These are phyloP conservation scores for Collybiopsis confluens DNA, from an alignment of 768 basidiomycete genomes.

Conservation along the genomic window DNA sequence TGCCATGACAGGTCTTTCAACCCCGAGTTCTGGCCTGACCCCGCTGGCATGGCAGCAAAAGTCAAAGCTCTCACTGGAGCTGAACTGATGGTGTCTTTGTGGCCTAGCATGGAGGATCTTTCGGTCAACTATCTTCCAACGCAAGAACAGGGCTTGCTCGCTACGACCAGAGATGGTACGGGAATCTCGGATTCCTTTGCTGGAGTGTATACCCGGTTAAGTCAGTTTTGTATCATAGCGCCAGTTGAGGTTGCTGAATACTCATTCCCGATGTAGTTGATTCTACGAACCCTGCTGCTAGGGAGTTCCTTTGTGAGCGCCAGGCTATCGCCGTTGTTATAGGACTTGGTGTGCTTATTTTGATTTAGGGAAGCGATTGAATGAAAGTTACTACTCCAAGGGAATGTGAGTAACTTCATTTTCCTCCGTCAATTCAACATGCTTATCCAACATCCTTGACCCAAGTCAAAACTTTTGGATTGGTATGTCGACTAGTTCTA, in stretches of 20 bases:
- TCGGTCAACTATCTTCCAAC: conserved; percentile 28
- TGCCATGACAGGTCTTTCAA: conserved; percentile 26
- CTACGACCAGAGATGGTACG: conserved; percentile 30
- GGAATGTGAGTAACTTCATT: no score
- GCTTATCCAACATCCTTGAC: no score
- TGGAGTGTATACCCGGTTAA: conserved; percentile 30
- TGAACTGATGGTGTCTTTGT: conserved; percentile 35
- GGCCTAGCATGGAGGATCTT: conserved; percentile 34
- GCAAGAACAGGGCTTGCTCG: conserved; percentile 27
- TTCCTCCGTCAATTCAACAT: no score
- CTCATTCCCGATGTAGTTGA: conserved; percentile 18
- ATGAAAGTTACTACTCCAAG: conserved; percentile 31
- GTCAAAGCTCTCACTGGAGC: conserved; percentile 32
- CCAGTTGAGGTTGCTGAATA: not conserved
- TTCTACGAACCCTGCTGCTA: conserved; percentile 30
- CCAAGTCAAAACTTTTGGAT: no score
- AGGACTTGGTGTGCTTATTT: not conserved
- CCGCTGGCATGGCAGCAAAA: conserved; percentile 26
- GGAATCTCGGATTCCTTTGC: conserved; percentile 31
- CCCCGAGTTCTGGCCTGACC: conserved; percentile 30
- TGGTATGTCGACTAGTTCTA: no score
- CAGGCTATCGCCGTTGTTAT: not conserved
- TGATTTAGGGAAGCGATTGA: conserved; percentile 26
- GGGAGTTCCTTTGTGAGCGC: conserved; percentile 30
- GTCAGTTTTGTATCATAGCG: conserved; percentile 8